Evolutionary conservation across 2,329 filamentous ascomycete species (phyloP).

Genomic region (Podosphaera xanthii): DNA sequence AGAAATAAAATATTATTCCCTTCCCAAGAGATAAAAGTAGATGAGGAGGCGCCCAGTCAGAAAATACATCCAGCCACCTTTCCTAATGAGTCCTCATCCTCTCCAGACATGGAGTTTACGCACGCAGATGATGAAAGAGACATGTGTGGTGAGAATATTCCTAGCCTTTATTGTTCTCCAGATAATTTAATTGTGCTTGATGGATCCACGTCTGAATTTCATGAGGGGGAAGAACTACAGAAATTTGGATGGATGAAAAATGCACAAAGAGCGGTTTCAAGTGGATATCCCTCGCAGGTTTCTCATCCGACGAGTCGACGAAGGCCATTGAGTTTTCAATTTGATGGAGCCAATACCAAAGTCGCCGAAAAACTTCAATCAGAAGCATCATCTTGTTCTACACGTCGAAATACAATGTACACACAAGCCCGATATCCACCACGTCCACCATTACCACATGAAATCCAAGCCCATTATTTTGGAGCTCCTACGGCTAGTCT

Average conservation of each 20-base stretch:
- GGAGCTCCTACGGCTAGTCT: constrained; percentile 50
- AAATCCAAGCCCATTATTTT: constrained; percentile 58
- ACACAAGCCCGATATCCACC: constrained; percentile 25
- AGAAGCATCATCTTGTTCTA: constrained; percentile 19
- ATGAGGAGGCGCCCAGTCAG: background rate
- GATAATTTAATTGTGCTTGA: constrained; percentile 21
- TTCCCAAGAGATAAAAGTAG: constrained; percentile 9
- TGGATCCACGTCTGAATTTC: constrained; percentile 20
- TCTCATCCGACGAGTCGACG: constrained; percentile 18
- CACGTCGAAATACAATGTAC: constrained; percentile 28
- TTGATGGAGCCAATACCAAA: constrained; percentile 11
- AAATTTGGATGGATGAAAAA: constrained; percentile 13
- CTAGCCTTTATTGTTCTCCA: constrained; percentile 20
- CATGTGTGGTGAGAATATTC: constrained; percentile 23
- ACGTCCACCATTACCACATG: constrained; percentile 48
- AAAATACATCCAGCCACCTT: background rate
- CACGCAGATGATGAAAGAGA: constrained; percentile 13
- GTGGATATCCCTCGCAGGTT: constrained; percentile 11
- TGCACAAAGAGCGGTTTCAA: constrained; percentile 13
- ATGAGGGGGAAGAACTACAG: constrained; percentile 14
- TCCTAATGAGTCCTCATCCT: constrained; percentile 8
- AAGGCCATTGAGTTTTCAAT: constrained; percentile 31
- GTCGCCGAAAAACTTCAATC: constrained; percentile 26
- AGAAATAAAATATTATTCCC: constrained; percentile 10
- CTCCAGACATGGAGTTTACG: constrained; percentile 10